Percentiles rank a stretch among this genome's conserved stretches.
Conservation (phyloP, 78 protist genomes). For the slime mould (Dictyostelium discoideum) region DNA sequence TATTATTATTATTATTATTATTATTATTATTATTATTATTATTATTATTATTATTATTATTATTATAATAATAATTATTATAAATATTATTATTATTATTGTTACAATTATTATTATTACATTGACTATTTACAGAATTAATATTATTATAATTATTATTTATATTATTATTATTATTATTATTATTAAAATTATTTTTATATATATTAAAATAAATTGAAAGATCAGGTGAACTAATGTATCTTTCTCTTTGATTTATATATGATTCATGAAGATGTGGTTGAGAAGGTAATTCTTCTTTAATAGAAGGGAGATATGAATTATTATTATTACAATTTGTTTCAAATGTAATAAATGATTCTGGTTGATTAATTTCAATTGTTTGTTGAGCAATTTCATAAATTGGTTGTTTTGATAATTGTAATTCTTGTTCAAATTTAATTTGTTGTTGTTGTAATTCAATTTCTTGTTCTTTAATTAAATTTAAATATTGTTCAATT, state of each 20-base stretch:
- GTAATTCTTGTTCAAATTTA: neutral
- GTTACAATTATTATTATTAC: neutral
- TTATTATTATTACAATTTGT: too few species aligned
- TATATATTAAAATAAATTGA: neutral
- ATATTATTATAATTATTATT: neutral
- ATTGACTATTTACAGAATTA: neutral
- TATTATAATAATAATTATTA: too few species aligned
- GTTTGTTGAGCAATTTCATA: neutral
- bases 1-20: slow-evolving; percentile 32
- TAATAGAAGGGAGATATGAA: neutral
- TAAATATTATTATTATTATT: neutral
- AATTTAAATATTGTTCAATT: neutral
- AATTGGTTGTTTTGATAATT: neutral
- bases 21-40: neutral
- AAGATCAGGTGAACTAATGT: neutral
- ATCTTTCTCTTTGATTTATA: neutral
- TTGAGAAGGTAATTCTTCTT: neutral
- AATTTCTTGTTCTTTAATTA: neutral
- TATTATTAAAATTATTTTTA: neutral
- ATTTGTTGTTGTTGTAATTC: neutral
- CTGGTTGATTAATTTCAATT: neutral
- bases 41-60: neutral
- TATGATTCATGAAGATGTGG: neutral
- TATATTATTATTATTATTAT: neutral
- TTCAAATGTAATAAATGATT: neutral